Percentiles rank a stretch among this genome's conserved stretches.
phyloP scores from a whole-genome alignment of 352 stramenopile species.

The Pythium utonaiense region DNA sequence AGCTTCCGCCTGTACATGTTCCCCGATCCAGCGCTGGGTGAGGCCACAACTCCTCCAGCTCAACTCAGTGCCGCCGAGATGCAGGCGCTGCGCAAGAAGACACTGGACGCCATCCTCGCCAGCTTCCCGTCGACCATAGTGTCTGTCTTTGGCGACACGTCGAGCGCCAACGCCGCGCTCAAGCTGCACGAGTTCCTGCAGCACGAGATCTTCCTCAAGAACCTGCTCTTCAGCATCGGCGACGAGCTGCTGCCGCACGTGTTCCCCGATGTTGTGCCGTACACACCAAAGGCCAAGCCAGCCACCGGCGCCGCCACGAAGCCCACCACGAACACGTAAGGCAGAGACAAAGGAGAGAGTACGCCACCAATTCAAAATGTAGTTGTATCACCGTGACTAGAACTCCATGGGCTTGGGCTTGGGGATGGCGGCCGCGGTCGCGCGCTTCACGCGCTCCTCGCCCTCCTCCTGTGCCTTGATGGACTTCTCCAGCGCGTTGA shows the following conservation, averaged over 20 bases:
- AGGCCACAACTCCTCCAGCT: not conserved
- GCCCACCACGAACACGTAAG: no score
- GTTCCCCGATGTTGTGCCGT: constrained; percentile 62
- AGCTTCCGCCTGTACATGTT: constrained; percentile 66
- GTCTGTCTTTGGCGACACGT: constrained; percentile 75
- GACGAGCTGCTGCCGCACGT: constrained; percentile 76
- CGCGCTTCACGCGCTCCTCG: constrained; percentile 28
- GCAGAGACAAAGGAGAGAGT: not conserved
- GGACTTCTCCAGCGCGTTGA: constrained; percentile 65
- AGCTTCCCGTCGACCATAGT: constrained; percentile 69
- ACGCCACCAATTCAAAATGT: not conserved
- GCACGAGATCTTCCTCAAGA: constrained; percentile 87
- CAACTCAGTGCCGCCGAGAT: constrained; percentile 37
- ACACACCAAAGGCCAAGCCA: constrained; percentile 34
- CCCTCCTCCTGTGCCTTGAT: constrained; percentile 81
- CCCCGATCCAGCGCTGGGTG: constrained; percentile 21
- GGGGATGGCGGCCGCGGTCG: constrained; percentile 21
- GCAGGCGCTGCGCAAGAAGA: constrained; percentile 51
- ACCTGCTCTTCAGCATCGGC: constrained; percentile 72
- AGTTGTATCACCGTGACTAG: not conserved
- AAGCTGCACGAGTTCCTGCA: constrained; percentile 87
- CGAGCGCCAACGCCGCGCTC: constrained; percentile 67
- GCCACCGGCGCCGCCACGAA: not conserved
- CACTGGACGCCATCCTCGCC: constrained; percentile 62
- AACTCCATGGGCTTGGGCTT: constrained; percentile 23